Base-by-base conservation (phyloP, 768 basidiomycete species). In the Amanita brunnescens region DNA sequence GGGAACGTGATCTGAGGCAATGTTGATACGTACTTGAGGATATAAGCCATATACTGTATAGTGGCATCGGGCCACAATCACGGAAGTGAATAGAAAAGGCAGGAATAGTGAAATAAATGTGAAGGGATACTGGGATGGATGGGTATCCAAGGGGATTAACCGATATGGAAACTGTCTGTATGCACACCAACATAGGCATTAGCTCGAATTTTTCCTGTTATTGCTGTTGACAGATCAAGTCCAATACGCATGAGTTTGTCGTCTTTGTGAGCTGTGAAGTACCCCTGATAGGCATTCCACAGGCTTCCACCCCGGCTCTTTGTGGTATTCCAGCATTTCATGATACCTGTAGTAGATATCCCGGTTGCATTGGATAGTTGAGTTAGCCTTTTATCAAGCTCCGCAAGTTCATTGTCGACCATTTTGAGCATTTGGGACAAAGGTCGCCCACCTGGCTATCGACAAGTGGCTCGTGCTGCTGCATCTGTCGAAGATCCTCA, bases 361-460 rank as follows among this genome's bases (percentile, higher is more conserved):
- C 41, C 41, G 4, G 41, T 42, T 7, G 9, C 9, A 20, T 42
- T 42, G 3, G 41, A 42, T 9, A 42, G 21, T 10, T 42, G 13
- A 3, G 23, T 20, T 6, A 42, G 41, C 18, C 20, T 3, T 18
- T 42, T 23, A 14, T 42, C 41, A 23, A 42, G 12, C 7, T 6
- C 41, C 13, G 41, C 13, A 20, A 42, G 41, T 42, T 42, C 16
- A 3, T 42, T 16, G 14, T 42, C 41, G 7, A 42, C 21, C 6
- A 16, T 14, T 18, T 39, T 49, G 6, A 60, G 16, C 29, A 56
- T 57, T 13, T 32, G 40, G 1, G 39, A 14, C 57, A 56, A 61
- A 0, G 47, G 47, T 3, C n/a, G 6, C 4, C 43, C 34, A 2
- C 35, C 23, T 41, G 6, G 3, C 21, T 42, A 23, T 42, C 41